Evolutionary conservation across 2,329 filamentous ascomycete species (phyloP).

Genomic region (Aspergillus glaucus): DNA sequence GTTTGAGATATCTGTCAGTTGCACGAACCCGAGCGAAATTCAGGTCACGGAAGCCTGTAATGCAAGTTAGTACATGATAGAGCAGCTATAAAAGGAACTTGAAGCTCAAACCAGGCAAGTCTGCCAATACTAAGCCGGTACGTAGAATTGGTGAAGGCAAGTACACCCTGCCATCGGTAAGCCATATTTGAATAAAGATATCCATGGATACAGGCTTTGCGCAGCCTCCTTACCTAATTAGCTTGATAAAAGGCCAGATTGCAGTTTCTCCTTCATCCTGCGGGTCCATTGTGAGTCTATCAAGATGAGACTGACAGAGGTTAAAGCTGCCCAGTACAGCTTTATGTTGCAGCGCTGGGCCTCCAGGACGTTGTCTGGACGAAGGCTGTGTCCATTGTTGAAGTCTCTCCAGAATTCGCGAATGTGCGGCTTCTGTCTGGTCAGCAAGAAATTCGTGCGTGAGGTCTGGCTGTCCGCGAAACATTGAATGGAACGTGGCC

Average conservation of each 20-base stretch:
- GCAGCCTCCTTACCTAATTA: slow-evolving; percentile 11
- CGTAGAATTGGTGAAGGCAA: slow-evolving; percentile 11
- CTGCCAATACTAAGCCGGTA: slow-evolving; percentile 16
- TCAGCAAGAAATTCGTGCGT: slow-evolving; percentile 10
- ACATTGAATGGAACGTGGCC: slow-evolving; percentile 12
- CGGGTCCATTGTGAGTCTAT: slow-evolving; percentile 9
- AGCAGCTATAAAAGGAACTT: neutral
- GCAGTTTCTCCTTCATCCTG: neutral
- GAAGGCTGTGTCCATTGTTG: slow-evolving; percentile 7
- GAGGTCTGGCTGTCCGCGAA: slow-evolving; percentile 5
- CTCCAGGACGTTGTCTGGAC: slow-evolving; percentile 8
- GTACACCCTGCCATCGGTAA: slow-evolving; percentile 14
- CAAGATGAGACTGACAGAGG: slow-evolving; percentile 10
- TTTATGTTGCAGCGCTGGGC: slow-evolving; percentile 3
- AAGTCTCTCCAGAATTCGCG: slow-evolving; percentile 4
- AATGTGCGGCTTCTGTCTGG: slow-evolving; percentile 1
- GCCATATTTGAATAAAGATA: neutral
- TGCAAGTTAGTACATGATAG: neutral
- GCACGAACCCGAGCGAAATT: slow-evolving; percentile 15
- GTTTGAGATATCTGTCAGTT: slow-evolving; percentile 15
- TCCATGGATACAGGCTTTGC: neutral
- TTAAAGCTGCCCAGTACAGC: slow-evolving; percentile 2
- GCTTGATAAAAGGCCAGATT: slow-evolving; percentile 18
- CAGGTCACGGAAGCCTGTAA: slow-evolving; percentile 15
- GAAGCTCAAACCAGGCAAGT: slow-evolving; percentile 13